Evolutionary conservation across 2,329 filamentous ascomycete species (phyloP).

Genomic region (Sporothrix schenckii): DNA sequence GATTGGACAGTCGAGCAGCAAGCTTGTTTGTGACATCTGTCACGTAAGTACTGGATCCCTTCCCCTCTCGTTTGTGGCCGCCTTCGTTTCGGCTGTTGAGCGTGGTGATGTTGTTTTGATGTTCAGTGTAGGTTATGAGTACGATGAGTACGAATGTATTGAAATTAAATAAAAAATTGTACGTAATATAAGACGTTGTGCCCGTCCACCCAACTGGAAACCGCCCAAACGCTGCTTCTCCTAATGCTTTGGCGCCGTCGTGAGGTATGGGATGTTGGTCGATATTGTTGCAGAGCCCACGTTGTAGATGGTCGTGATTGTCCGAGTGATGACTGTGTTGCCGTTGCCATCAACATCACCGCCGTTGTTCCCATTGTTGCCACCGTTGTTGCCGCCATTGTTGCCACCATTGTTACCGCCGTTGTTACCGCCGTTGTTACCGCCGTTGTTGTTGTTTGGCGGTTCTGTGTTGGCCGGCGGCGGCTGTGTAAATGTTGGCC

Average conservation of each 20-base stretch:
- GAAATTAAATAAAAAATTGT: neutral
- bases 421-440: slow-evolving; percentile 2
- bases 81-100: neutral
- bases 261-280: slow-evolving; percentile 13
- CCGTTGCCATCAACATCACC: slow-evolving; percentile 12
- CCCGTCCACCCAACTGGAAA: neutral
- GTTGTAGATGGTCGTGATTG: slow-evolving; percentile 30
- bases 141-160: neutral
- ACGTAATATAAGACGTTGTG: too few relatives aligned
- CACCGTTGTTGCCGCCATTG: neutral
- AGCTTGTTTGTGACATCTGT: neutral
- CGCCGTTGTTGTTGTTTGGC: neutral
- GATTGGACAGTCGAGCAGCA: neutral
- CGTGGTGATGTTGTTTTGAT: neutral
- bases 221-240: neutral
- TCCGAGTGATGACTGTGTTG: slow-evolving; percentile 28
- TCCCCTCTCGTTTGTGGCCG: too few relatives aligned
- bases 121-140: neutral
- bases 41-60: neutral
- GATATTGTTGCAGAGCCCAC: slow-evolving; percentile 25
- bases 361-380: neutral
- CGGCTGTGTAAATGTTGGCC: neutral
- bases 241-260: neutral
- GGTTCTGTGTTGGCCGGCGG: neutral
- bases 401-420: neutral